Base-by-base conservation (phyloP, 768 basidiomycete species). In the Collybia mongolica region DNA sequence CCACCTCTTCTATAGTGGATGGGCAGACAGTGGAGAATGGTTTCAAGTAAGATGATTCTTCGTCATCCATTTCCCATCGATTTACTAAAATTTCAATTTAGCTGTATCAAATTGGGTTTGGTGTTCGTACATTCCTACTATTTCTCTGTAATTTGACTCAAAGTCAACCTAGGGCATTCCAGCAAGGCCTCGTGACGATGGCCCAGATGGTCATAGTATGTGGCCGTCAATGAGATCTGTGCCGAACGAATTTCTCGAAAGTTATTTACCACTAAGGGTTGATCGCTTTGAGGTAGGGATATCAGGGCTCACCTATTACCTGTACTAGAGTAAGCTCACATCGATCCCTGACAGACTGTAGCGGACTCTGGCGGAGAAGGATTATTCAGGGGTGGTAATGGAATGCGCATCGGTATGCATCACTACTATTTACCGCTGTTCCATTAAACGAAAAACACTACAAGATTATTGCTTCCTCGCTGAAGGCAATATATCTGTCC, bases 181-280 rank as follows among this genome's bases (percentile, higher is more conserved):
- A 37, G 54, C 54, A 8, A 50, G 60, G 6, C 59, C 59, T 9
- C 55, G 54, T 35, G 58, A 54, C n/a, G 59, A 62, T 37, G 61
- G 61, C 11, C 61, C 61, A 6, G 65, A 67, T 48, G 65, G 65
- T 4, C 65, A 67, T 48, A 63, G 63, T 46, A 48, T 65, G 44
- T 65, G 65, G 61, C 65, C 65, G 2, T 65, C 64, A 2, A 67
- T 67, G 64, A 55, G 62, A 53, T 60, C 65, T 7, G 65, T 66
- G 18, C 62, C 65, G 5, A 65, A 65, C 20, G 65, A 66, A 47
- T 64, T 62, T 44, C 49, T 67, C 3, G 65, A 64, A 46, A 60
- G 62, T 35, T 64, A 63, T 44, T 58, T 67, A 18, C 64, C 66
- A 12, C 46, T 67, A 14, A 49, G 63, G 17, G 59, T 67, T 22